Conservation (phyloP, 306 rosid genomes). For the Begonia peltatifolia region DNA sequence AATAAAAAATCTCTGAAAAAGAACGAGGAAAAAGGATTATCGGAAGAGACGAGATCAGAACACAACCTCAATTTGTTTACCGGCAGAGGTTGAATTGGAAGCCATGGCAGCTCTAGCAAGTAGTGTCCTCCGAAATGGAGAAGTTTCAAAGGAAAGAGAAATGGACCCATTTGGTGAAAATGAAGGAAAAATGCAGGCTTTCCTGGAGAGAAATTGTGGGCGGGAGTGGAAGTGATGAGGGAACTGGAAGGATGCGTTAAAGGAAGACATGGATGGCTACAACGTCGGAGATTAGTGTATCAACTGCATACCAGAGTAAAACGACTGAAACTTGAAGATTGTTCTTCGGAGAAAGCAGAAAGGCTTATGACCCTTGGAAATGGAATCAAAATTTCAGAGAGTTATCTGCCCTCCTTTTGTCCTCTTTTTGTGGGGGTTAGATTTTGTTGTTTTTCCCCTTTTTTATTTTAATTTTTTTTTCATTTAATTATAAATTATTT, state of each 20-base stretch:
- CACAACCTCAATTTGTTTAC: slow-evolving; percentile 54
- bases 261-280: slow-evolving; percentile 43
- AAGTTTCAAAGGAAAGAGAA: slow-evolving; percentile 18
- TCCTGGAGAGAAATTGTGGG: slow-evolving; percentile 20
- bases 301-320: no score
- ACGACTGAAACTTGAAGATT: no score
- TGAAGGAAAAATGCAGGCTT: slow-evolving; percentile 10
- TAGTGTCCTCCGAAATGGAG: slow-evolving; percentile 20
- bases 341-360: no score
- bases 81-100: slow-evolving; percentile 40
- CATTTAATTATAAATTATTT: no score
- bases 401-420: no score
- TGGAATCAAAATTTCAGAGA: no score
- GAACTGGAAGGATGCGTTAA: slow-evolving; percentile 30
- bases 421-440: no score
- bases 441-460: no score
- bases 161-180: slow-evolving; percentile 28
- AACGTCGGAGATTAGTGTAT: background rate
- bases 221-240: slow-evolving; percentile 20
- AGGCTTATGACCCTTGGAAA: no score
- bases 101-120: slow-evolving; percentile 19
- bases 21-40: background rate
- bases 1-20: background rate
- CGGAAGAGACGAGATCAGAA: slow-evolving; percentile 1
- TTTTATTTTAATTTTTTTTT: no score